These are phyloP conservation scores for Ceratobasidium sp. DNA, from an alignment of 1,284 basidiomycete species.

Conservation along the genomic window DNA sequence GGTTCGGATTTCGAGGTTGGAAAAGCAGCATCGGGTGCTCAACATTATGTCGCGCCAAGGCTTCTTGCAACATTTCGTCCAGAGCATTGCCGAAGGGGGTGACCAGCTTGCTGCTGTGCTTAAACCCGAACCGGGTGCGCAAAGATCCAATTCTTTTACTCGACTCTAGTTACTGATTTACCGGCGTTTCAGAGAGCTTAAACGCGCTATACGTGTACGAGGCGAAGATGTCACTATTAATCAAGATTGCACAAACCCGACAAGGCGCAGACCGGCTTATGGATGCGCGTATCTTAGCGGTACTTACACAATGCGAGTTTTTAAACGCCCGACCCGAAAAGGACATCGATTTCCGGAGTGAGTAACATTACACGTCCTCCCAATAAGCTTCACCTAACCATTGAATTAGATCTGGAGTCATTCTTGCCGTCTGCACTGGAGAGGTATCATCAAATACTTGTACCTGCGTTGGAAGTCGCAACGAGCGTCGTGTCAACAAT, in stretches of 20 bases:
- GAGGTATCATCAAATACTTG: slow-evolving; percentile 89
- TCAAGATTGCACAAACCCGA: slow-evolving; percentile 85
- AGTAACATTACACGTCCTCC: slow-evolving; percentile 52
- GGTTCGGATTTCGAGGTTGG: slow-evolving; percentile 73
- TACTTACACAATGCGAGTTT: slow-evolving; percentile 90
- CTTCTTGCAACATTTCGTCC: slow-evolving; percentile 86
- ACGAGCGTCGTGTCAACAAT: slow-evolving; percentile 78
- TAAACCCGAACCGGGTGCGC: slow-evolving; percentile 87
- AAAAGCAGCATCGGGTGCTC: slow-evolving; percentile 73
- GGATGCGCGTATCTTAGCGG: slow-evolving; percentile 82
- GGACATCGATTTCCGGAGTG: slow-evolving; percentile 86
- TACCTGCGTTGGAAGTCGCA: slow-evolving; percentile 87
- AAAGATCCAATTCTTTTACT: slow-evolving; percentile 28
- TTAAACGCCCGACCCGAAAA: slow-evolving; percentile 85
- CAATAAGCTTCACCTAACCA: slow-evolving; percentile 14
- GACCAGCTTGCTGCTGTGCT: slow-evolving; percentile 82
- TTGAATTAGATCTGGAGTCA: slow-evolving; percentile 76
- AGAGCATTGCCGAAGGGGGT: slow-evolving; percentile 88
- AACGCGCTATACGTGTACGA: slow-evolving; percentile 97
- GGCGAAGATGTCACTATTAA: slow-evolving; percentile 90
- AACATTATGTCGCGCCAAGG: slow-evolving; percentile 80
- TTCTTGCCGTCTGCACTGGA: slow-evolving; percentile 91
- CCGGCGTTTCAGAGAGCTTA: slow-evolving; percentile 74
- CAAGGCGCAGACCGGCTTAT: slow-evolving; percentile 88
- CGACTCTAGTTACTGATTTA: slow-evolving; percentile 2